Evolutionary conservation across 2,329 filamentous ascomycete genomes (phyloP).

Genomic region (Ophiostoma tasmaniense): DNA sequence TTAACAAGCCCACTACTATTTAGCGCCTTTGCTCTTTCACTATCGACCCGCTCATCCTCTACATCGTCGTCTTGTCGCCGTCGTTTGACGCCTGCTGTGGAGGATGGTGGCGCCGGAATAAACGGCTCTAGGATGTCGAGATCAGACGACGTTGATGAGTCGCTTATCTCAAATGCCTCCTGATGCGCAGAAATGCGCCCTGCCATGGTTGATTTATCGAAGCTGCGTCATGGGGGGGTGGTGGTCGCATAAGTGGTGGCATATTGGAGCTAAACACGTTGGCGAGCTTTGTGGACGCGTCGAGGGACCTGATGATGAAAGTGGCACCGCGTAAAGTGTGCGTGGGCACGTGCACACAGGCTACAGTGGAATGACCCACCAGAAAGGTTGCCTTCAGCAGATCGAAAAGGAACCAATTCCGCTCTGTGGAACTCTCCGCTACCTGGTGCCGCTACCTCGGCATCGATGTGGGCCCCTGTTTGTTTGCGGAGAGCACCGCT

Average conservation of each 20-base stretch:
- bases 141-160: slow-evolving; percentile 10
- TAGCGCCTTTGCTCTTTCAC: no score
- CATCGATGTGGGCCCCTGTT: background rate
- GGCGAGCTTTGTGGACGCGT: slow-evolving; percentile 2
- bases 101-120: background rate
- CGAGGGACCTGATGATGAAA: background rate
- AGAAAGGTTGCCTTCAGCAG: background rate
- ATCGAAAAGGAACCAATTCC: background rate
- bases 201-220: slow-evolving; percentile 14
- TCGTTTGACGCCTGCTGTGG: slow-evolving; percentile 12
- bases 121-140: slow-evolving; percentile 11
- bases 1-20: background rate
- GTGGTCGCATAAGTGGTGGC: background rate
- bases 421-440: background rate
- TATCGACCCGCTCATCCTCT: slow-evolving; percentile 9
- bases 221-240: background rate
- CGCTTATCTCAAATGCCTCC: slow-evolving; percentile 13
- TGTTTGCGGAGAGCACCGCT: background rate
- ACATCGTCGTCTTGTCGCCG: slow-evolving; percentile 26
- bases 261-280: background rate
- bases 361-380: background rate
- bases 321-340: slow-evolving; percentile 9
- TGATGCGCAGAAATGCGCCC: background rate
- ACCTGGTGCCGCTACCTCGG: slow-evolving; percentile 2
- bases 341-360: slow-evolving; percentile 15